A percentile compares a stretch with the other conserved stretches of the same genome.
phyloP scores from a whole-genome alignment of 140 eudicot genomes.

The Anethum foeniculum region DNA sequence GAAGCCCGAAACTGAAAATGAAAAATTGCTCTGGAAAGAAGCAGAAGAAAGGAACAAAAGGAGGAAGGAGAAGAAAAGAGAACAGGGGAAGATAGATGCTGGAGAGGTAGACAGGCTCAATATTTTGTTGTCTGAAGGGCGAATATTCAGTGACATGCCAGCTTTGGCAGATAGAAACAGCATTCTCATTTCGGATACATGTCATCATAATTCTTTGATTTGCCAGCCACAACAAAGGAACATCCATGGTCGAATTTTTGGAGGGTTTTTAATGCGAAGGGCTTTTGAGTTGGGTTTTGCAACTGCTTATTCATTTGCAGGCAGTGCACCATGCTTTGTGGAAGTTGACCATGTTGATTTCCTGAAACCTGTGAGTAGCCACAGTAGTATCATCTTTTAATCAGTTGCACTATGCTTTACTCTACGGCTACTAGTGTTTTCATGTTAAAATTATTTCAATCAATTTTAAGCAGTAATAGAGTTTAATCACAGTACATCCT shows the following conservation, averaged over 20 bases:
- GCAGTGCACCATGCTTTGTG: constrained; percentile 70
- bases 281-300: constrained; percentile 91
- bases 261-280: constrained; percentile 88
- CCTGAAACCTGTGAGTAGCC: constrained; percentile 74
- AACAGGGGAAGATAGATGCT: constrained; percentile 36
- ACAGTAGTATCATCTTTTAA: neutral
- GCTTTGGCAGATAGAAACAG: constrained; percentile 93
- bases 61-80: constrained; percentile 43
- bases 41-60: constrained; percentile 75
- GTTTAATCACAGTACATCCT: constrained; percentile 6
- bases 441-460: neutral
- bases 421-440: neutral
- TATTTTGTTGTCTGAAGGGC: constrained; percentile 67
- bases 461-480: neutral
- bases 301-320: constrained; percentile 91
- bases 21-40: constrained; percentile 65
- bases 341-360: constrained; percentile 97
- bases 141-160: constrained; percentile 85
- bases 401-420: neutral
- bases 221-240: constrained; percentile 97
- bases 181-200: constrained; percentile 72
- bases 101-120: constrained; percentile 47
- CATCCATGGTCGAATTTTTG: constrained; percentile 87
- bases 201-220: constrained; percentile 69
- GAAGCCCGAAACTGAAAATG: constrained; percentile 60